Evolutionary conservation across 2,329 filamentous ascomycete species (phyloP).

Genomic region (Achaetomium macrosporum): DNA sequence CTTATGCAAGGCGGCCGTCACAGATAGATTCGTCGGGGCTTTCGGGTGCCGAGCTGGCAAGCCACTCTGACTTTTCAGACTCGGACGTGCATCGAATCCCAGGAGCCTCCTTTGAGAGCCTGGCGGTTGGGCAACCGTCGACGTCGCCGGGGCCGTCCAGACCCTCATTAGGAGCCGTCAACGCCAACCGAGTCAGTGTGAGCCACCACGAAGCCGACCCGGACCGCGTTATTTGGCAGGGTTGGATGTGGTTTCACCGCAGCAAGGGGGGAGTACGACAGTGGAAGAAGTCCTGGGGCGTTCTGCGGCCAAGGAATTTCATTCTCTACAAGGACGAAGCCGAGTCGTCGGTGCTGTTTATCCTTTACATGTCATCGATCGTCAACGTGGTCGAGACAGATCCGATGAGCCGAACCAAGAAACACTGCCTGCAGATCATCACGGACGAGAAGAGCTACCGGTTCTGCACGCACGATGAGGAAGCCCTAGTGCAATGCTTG

Average conservation of each 20-base stretch:
- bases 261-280: constrained; percentile 77
- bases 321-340: constrained; percentile 89
- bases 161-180: constrained; percentile 39
- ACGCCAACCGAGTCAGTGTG: constrained; percentile 58
- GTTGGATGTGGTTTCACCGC: constrained; percentile 79
- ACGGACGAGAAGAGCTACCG: constrained; percentile 82
- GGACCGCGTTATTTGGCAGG: constrained; percentile 90
- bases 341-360: constrained; percentile 81
- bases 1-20: constrained; percentile 46
- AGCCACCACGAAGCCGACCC: constrained; percentile 57
- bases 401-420: constrained; percentile 76
- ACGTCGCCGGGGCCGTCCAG: constrained; percentile 29
- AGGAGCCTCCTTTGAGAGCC: constrained; percentile 48
- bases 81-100: constrained; percentile 45
- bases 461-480: constrained; percentile 74
- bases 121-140: constrained; percentile 37
- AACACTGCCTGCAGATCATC: constrained; percentile 85
- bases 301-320: constrained; percentile 77
- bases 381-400: constrained; percentile 93
- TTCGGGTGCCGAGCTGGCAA: constrained; percentile 62
- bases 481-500: constrained; percentile 74
- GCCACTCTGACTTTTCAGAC: constrained; percentile 84
- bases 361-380: constrained; percentile 71
- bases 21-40: constrained; percentile 60
- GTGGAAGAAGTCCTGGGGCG: constrained; percentile 94